Base-by-base conservation (phyloP, 2,329 filamentous ascomycete genomes). In the Cladosporium phlei region DNA sequence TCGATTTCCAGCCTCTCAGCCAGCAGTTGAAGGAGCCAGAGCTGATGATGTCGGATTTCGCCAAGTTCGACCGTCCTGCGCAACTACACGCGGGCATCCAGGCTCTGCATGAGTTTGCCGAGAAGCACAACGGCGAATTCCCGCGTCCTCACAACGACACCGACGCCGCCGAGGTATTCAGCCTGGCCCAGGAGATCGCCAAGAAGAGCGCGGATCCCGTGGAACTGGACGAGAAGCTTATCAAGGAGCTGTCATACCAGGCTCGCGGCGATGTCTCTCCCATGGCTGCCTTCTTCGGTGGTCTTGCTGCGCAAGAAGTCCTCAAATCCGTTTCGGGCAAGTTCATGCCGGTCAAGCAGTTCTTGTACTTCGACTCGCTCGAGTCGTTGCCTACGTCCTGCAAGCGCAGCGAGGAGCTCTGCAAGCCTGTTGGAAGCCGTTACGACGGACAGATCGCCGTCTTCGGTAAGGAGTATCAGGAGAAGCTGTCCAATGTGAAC, bases 371-470 rank as follows among this genome's bases (percentile, higher is more conserved):
- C 59, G 93, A 98, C 68, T 95, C 93, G 1, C 74, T 98, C n/a
- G 93, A 98, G 68, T 95, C 93, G 8, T 76, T 98, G 2, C 91
- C 93, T 1, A 78, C 82, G 2, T 86, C 80, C 12, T 78, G 76
- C 34, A 75, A 78, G 53, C 84, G 93, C 55, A 88, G 85, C 3
- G 86, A 94, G 60, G 89, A 95, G 68, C 76, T 86, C 37, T 98
- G 93, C 78, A 85, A 87, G 67, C 91, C 93, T 27, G 73, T 80
- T 28, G 86, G 86, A 35, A 86, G 84, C 50, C 84, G 93, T 49
- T 98, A 98, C 63, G 93, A 98, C 66, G 93, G 93, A 3, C 93
- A 98, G 64, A 95, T 98, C 62, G 91, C 88, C 2, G 93, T 98
- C 1, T 95, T 98, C 56, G 93, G 93, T 52, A 85, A 80, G 59